phyloP scores from a whole-genome alignment of 2,329 filamentous ascomycete genomes.

The Volutella citrinella region DNA sequence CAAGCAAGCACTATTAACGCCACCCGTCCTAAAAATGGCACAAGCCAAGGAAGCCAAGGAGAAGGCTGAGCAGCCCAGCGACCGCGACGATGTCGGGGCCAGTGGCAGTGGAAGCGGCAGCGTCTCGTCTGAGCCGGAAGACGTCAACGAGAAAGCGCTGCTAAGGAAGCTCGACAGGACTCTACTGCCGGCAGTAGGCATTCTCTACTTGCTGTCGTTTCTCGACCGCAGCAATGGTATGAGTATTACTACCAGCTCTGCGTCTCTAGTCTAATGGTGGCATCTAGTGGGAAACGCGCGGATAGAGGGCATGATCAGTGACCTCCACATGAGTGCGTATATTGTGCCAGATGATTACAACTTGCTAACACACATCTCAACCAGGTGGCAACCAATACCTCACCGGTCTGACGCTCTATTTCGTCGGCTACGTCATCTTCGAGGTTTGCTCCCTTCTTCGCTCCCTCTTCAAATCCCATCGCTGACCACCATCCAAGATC shows the following conservation, averaged over 20 bases:
- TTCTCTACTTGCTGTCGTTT: conserved; percentile 56
- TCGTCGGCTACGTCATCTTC: conserved; percentile 58
- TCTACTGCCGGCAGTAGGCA: conserved; percentile 51
- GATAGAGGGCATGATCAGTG: conserved; percentile 51
- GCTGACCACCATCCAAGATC: conserved; percentile 33
- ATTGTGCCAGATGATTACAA: no score
- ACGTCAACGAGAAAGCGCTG: conserved; percentile 53
- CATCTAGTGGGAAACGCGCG: conserved; percentile 54
- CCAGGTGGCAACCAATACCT: conserved; percentile 60
- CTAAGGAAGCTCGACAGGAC: conserved; percentile 54
- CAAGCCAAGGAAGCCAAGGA: no score
- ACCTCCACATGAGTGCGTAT: conserved; percentile 52
- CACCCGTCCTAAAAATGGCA: no score
- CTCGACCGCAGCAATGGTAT: conserved; percentile 56
- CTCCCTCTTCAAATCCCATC: not conserved
- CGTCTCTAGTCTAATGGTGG: conserved; percentile 18
- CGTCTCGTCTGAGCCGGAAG: no score
- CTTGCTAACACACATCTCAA: no score
- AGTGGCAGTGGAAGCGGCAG: no score
- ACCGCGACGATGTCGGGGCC: no score
- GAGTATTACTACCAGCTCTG: conserved; percentile 21
- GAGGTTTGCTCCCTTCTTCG: conserved; percentile 35
- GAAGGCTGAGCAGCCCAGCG: no score
- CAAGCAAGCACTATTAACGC: no score
- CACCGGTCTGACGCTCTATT: conserved; percentile 64